These are phyloP conservation scores for Paramecium primaurelia DNA, from an alignment of 73 alveolate genomes.

Conservation along the genomic window DNA sequence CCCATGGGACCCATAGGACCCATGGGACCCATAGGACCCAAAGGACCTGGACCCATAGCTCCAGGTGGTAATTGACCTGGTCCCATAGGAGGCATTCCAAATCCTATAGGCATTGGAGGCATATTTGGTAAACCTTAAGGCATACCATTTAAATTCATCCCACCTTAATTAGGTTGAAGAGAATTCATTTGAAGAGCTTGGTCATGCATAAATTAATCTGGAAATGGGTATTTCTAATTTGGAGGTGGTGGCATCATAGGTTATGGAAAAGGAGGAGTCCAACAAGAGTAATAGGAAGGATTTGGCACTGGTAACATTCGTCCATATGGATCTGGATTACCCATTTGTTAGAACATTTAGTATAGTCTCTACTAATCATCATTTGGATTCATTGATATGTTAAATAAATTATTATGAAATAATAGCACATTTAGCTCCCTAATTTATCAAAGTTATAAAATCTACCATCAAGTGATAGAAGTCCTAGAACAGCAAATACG, in stretches of 20 bases:
- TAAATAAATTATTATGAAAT: background rate
- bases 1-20: background rate
- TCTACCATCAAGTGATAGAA: background rate
- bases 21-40: background rate
- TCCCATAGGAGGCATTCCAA: slow-evolving; percentile 10
- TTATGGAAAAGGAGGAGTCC: slow-evolving; percentile 21
- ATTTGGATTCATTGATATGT: slow-evolving; percentile 20
- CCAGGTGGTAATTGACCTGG: background rate
- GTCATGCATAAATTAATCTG: background rate
- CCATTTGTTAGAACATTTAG: slow-evolving; percentile 10
- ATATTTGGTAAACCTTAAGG: background rate
- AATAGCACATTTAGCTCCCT: background rate
- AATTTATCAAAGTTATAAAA: background rate
- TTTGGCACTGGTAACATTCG: slow-evolving; percentile 1
- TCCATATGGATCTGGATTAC: slow-evolving; percentile 2
- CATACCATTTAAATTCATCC: background rate
- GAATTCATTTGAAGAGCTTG: background rate
- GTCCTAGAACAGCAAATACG: background rate
- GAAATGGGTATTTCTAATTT: background rate
- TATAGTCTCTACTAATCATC: background rate
- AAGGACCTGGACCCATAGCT: background rate
- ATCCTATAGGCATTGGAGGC: slow-evolving; percentile 7
- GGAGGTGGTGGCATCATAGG: slow-evolving; percentile 27
- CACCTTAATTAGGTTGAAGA: background rate
- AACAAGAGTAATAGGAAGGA: background rate